These are phyloP conservation scores for Nemania sp. DNA, from an alignment of 2,329 filamentous ascomycete species.

Conservation along the genomic window DNA sequence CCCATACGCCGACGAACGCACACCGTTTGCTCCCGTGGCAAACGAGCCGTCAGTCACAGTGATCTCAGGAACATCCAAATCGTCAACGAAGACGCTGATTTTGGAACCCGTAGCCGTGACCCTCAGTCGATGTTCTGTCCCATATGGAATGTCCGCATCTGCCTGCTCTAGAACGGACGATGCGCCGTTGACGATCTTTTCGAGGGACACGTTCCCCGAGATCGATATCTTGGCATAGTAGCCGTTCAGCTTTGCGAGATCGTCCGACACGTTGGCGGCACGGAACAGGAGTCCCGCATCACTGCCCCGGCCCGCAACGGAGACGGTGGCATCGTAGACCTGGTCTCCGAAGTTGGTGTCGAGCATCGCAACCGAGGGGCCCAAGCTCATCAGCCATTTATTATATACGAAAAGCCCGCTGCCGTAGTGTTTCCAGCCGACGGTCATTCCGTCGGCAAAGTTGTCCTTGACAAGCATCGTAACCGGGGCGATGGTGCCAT, in stretches of 20 bases:
- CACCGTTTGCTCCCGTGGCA: conserved; percentile 35
- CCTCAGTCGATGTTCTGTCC: conserved; percentile 31
- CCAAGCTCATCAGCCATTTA: conserved; percentile 33
- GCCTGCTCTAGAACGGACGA: conserved; percentile 25
- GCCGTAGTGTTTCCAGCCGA: conserved; percentile 44
- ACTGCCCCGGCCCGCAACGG: conserved; percentile 23
- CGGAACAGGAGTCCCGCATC: conserved; percentile 46
- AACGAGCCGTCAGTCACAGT: conserved; percentile 29
- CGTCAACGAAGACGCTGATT: conserved; percentile 38
- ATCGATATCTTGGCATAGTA: conserved; percentile 38
- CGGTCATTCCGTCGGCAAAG: conserved; percentile 46
- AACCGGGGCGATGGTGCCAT: conserved; percentile 49
- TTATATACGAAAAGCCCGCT: conserved; percentile 37
- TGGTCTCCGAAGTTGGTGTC: conserved; percentile 46
- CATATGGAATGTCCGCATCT: conserved; percentile 5
- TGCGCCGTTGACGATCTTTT: conserved; percentile 28
- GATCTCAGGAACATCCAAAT: conserved; percentile 33
- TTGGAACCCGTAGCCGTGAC: conserved; percentile 34
- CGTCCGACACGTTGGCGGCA: conserved; percentile 30
- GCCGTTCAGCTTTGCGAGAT: conserved; percentile 34
- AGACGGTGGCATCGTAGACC: conserved; percentile 40
- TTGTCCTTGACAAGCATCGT: conserved; percentile 51
- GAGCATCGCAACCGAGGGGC: conserved; percentile 38
- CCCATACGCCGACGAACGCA: conserved; percentile 28
- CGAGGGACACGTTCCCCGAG: conserved; percentile 33